These are phyloP conservation scores for Exophiala bonariae DNA, from an alignment of 2,329 filamentous ascomycete species.

Conservation along the genomic window DNA sequence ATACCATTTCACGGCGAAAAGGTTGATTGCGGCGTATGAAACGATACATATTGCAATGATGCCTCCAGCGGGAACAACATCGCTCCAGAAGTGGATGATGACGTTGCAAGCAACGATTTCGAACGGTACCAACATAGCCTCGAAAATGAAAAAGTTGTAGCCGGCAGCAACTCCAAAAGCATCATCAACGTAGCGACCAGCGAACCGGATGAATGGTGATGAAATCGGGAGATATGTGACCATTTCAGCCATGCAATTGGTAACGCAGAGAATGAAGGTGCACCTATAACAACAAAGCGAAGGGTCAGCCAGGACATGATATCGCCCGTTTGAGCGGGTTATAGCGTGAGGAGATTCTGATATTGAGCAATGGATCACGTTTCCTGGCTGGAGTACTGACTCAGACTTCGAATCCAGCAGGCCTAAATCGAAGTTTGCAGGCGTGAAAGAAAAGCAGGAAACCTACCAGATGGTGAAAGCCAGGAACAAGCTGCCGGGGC, in stretches of 20 bases:
- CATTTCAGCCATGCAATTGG: constrained; percentile 53
- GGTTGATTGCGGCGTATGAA: constrained; percentile 58
- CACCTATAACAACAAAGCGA: constrained; percentile 44
- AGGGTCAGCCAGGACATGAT: constrained; percentile 2
- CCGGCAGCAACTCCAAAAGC: constrained; percentile 49
- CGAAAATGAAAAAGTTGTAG: constrained; percentile 55
- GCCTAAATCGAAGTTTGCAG: no score
- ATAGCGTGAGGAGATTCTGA: no score
- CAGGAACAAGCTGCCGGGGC: constrained; percentile 45
- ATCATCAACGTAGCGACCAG: constrained; percentile 49
- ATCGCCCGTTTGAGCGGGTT: no score
- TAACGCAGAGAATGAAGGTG: constrained; percentile 45
- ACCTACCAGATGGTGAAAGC: constrained; percentile 49
- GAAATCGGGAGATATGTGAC: constrained; percentile 50
- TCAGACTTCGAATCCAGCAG: no score
- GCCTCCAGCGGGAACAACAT: constrained; percentile 45
- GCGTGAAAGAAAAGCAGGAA: not conserved
- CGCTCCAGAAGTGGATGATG: constrained; percentile 52
- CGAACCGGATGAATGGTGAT: constrained; percentile 48
- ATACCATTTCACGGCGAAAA: constrained; percentile 73
- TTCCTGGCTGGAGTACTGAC: no score
- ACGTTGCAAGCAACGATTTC: constrained; percentile 53
- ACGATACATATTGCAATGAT: constrained; percentile 48
- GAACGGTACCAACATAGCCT: constrained; percentile 53
- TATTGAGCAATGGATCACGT: no score